Base-by-base conservation (phyloP, 2,329 filamentous ascomycete species). In the Emmonsiellopsis sp. region DNA sequence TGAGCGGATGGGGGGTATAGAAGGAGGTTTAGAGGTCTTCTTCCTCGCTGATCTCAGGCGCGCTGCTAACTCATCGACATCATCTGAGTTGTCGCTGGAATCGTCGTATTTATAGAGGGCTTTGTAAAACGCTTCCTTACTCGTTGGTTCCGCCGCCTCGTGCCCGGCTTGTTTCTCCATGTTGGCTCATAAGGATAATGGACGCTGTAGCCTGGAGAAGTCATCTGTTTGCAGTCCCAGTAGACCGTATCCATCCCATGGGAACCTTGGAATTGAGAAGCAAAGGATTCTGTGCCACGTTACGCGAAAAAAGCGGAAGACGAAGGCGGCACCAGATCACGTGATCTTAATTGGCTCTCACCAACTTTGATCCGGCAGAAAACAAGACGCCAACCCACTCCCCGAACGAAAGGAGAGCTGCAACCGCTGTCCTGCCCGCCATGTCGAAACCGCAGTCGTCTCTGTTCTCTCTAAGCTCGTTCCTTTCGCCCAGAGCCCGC, bases 311-410 rank as follows among this genome's bases (percentile, higher is more conserved):
- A 4, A 14, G n/a, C 40, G 54, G 40, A 51, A 47, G 65, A 63
- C 66, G 64, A 67, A 67, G 64, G 53, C 54, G 58, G 54, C 65
- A 57, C 66, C 66, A 63, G 53, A 56, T 68, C 68, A 70, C 65
- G 66, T 60, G 64, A 64, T 52, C 44, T 0, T 6, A 34, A 43
- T 11, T 2, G 33, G 5, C n/a, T 49, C n/a, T 17, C n/a, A 7
- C 1, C 14, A 27, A 33, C 13, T 10, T 3, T 40, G 17, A 17
- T 13, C 7, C n/a, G 21, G n/a, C 42, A 14, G 21, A 27, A 27
- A 27, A 27, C 21, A 27, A 5, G 21, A 44, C 21, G 9, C 14
- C 42, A 17, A 27, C 4, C 36, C 9, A 39, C 9, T 39, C 36
- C 13, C 36, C 36, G 13, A 39, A 13, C 2, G 46, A 34, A 6